These are phyloP conservation scores for Coemansia sp. DNA, from an alignment of 192 early-diverging fungal species.

Conservation along the genomic window DNA sequence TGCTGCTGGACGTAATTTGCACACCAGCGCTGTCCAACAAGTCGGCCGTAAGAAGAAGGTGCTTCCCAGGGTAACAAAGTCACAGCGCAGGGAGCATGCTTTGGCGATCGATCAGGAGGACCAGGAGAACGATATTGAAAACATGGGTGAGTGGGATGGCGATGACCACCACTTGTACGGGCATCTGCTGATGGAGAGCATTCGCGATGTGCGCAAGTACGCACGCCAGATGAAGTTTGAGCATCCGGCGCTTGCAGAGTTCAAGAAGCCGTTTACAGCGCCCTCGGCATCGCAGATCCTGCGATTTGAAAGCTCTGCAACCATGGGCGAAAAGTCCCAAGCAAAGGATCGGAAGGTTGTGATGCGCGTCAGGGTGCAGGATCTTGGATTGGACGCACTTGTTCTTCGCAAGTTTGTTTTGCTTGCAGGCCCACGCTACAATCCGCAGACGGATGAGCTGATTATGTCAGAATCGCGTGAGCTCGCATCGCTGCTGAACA, in stretches of 20 bases:
- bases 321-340: conserved; percentile 40
- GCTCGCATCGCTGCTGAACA: conserved; percentile 44
- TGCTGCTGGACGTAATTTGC: conserved; percentile 16
- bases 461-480: conserved; percentile 51
- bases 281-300: conserved; percentile 27
- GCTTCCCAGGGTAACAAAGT: conserved; percentile 13
- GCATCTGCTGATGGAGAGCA: conserved; percentile 40
- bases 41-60: conserved; percentile 35
- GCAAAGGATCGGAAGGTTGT: conserved; percentile 47
- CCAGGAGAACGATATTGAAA: conserved; percentile 17
- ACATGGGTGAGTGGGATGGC: conserved; percentile 23
- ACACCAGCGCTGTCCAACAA: conserved; percentile 25
- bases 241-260: conserved; percentile 38
- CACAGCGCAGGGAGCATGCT: conserved; percentile 36
- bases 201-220: conserved; percentile 52
- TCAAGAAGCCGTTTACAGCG: conserved; percentile 39
- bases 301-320: conserved; percentile 43
- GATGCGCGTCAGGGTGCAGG: conserved; percentile 32
- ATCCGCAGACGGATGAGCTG: conserved; percentile 47
- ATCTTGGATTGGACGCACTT: conserved; percentile 36
- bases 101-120: conserved; percentile 41
- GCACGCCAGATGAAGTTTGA: conserved; percentile 48
- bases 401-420: conserved; percentile 53
- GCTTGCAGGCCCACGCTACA: conserved; percentile 46
- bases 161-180: conserved; percentile 48